Base-by-base conservation (phyloP, 345 rosid species). In the Lagerstroemia speciosa region DNA sequence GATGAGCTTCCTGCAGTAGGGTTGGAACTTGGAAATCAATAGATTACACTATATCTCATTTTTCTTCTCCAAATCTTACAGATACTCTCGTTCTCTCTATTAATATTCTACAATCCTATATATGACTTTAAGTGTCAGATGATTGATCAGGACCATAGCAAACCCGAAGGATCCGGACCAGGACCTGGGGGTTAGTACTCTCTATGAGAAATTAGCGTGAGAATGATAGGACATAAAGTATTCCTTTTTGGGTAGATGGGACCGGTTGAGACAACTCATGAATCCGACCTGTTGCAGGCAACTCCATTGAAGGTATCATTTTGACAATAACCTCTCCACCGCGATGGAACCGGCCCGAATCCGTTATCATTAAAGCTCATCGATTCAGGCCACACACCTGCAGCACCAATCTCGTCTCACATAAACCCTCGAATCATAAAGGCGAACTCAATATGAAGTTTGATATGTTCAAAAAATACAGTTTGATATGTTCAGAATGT, bases 361-460 rank as follows among this genome's bases (percentile, higher is more conserved):
- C 90, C 88, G 64, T 60, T 69, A 17, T 77, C 83, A 19, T 74
- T 78, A 32, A 90, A 90, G 77, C 89, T 88, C 66, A 76, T 46
- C 16, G 85, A 80, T 78, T 90, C 93, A 0, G 91, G 86, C 91
- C 93, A 86, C 43, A 90, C 93, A 74, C 91, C 93, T 90, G 16
- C 8, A 41, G 46, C 30, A n/a, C 43, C 43, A 46, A 40, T 19
- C 45, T 32, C 65, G 30, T 9, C 11, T 38, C 12, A 38, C 43
- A n/a, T n/a, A n/a, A n/a, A n/a, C n/a, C n/a, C n/a, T n/a, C 43
- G 43, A 38, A 7, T 5, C 20, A 52, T 17, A 52, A 52, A 5
- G 22, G 26, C 19, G 53, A 20, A 48, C n/a, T 15, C 19, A 6
- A 48, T 20, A 1, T 48, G 17, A 48, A 48, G 16, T 15, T 48